Evolutionary conservation across 257 asterid genomes (phyloP).

Genomic region (Solanum infundibuliforme): DNA sequence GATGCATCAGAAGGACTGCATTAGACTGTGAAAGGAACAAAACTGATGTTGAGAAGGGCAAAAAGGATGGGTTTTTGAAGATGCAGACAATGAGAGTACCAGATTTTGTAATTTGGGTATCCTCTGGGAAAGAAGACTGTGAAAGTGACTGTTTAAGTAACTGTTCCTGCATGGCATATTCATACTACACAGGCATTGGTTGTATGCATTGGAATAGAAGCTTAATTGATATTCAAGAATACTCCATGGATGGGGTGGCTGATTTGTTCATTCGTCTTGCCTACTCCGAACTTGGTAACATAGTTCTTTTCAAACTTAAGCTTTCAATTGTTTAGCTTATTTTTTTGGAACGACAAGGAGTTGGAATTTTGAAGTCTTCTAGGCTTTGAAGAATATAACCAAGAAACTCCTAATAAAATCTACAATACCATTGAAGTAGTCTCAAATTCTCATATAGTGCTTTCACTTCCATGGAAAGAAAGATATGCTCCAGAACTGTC

Average conservation of each 20-base stretch:
- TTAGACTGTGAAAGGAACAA: conserved; percentile 24
- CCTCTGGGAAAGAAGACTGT: conserved; percentile 19
- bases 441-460: not conserved
- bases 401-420: not conserved
- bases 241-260: conserved; percentile 17
- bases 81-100: conserved; percentile 28
- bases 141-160: conserved; percentile 17
- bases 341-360: not conserved
- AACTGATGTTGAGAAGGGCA: not conserved
- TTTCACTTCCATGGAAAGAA: not conserved
- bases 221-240: conserved; percentile 29
- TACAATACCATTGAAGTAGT: not conserved
- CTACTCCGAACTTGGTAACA: conserved; percentile 35
- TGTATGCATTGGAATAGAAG: conserved; percentile 15
- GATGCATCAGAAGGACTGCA: conserved; percentile 34
- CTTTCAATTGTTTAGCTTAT: not conserved
- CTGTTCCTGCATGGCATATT: conserved; percentile 17
- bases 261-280: conserved; percentile 41
- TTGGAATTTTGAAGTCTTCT: not conserved
- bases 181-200: conserved; percentile 7
- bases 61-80: conserved; percentile 31
- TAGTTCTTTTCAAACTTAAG: not conserved
- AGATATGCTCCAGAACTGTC: not conserved
- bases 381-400: not conserved
- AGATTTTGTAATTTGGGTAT: conserved; percentile 17